Evolutionary conservation across 2,329 filamentous ascomycete genomes (phyloP), one percentile per base, ranked within the genome.

Genomic region (Fusarium veterinarium): DNA sequence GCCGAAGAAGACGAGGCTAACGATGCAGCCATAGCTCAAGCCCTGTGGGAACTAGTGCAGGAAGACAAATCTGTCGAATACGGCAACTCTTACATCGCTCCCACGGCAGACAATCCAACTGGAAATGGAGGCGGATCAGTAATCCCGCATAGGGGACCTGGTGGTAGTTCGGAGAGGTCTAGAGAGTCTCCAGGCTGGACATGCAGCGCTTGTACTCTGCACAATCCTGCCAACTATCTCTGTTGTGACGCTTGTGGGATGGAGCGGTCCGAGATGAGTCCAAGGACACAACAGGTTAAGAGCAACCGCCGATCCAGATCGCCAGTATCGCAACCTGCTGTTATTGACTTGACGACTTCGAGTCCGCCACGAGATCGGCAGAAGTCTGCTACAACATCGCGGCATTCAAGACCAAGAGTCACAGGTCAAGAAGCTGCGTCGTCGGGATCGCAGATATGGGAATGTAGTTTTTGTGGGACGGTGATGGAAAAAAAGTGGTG

Each of bases 1-100:
- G 94, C 94, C 0, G 94, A 97, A 73, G 93, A 97, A 79, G 94
- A 97, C 61, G 92, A 95, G 75, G 95, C 94, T 7, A 97, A 97
- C 76, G 94, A 97, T 62, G 87, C 89, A 30, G 95, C 95, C 9
- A 97, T 97, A 68, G 91, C 94, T 59, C 91, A 95, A 77, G 95
- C 95, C 1, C 85, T 97, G 37, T 95, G 93, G 84, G 95, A 98
- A 77, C 85, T 97, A 23, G 92, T 96, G 31, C 92, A 97, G 78
- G 91, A 97, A 79, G 95, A 97, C 69, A 89, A 92, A 69, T 82
- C 80, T 69, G 77, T 77, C 42, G 87, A 86, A 74, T 88, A 90
- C 71, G 89, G 90, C n/a, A 81, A 83, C 60, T 85, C 83, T 20
- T 87, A 90, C 76, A 84, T 88, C 60, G 77, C 80, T 64, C 82